phyloP scores from a whole-genome alignment of 2,329 filamentous ascomycete species.

The Calonectria crousiana region DNA sequence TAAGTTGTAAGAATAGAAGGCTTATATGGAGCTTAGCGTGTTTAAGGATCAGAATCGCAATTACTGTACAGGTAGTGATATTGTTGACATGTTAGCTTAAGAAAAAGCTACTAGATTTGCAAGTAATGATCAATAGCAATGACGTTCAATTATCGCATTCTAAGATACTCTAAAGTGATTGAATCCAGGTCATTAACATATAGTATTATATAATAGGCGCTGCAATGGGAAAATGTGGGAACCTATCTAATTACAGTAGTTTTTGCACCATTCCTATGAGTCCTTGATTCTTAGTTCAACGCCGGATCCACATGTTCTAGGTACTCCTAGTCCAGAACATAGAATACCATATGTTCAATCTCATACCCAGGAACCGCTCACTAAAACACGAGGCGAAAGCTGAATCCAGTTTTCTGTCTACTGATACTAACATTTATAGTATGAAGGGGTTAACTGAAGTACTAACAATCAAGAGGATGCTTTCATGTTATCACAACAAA shows the following conservation, averaged over 20 bases:
- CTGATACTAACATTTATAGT: neutral
- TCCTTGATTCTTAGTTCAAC: neutral
- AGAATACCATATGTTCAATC: neutral
- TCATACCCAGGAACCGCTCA: neutral
- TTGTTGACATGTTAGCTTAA: neutral
- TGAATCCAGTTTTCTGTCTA: neutral
- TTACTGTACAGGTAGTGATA: neutral
- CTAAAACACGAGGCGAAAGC: neutral
- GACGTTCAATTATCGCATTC: neutral
- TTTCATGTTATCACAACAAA: neutral
- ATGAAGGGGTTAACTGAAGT: neutral
- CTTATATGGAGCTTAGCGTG: neutral
- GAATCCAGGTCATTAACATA: neutral
- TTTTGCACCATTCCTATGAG: neutral
- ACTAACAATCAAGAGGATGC: neutral
- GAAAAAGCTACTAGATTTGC: neutral
- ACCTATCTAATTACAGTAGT: neutral
- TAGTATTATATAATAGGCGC: neutral
- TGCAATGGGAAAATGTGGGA: too few species aligned
- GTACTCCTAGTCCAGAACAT: too few species aligned
- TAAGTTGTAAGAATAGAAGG: slow-evolving; percentile 40
- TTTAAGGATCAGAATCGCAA: neutral
- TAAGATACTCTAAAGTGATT: neutral
- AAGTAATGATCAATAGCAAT: neutral
- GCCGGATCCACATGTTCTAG: neutral